Evolutionary conservation across 257 asterid species (phyloP).

Genomic region (Cruciata laevipes): DNA sequence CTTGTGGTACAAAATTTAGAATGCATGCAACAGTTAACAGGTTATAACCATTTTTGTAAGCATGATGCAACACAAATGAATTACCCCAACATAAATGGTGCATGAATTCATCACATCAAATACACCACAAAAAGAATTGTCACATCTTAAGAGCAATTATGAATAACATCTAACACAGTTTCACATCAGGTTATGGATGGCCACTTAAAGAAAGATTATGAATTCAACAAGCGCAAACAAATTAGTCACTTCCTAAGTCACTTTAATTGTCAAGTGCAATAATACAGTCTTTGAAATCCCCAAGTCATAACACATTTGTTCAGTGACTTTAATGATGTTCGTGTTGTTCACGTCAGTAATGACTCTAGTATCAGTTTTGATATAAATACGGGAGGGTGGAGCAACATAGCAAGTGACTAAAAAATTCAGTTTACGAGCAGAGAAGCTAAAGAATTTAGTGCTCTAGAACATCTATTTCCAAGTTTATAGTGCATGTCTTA

Average conservation of each 20-base stretch:
- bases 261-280: neutral
- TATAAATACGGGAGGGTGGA: neutral
- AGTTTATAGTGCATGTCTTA: neutral
- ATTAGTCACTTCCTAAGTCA: neutral
- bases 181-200: too few species aligned
- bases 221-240: neutral
- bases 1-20: too few species aligned
- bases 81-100: too few species aligned
- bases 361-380: neutral
- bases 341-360: conserved; percentile 25
- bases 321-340: conserved; percentile 56
- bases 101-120: too few species aligned
- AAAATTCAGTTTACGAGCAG: neutral
- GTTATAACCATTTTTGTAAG: too few species aligned
- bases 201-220: too few species aligned
- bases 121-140: too few species aligned
- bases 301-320: conserved; percentile 21
- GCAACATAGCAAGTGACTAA: neutral
- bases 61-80: too few species aligned
- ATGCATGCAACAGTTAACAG: too few species aligned
- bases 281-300: neutral
- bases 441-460: neutral
- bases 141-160: too few species aligned
- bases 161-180: too few species aligned
- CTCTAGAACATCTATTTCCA: neutral